phyloP scores from a whole-genome alignment of 148 eudicot species.

The Camellia lanceoleosa region DNA sequence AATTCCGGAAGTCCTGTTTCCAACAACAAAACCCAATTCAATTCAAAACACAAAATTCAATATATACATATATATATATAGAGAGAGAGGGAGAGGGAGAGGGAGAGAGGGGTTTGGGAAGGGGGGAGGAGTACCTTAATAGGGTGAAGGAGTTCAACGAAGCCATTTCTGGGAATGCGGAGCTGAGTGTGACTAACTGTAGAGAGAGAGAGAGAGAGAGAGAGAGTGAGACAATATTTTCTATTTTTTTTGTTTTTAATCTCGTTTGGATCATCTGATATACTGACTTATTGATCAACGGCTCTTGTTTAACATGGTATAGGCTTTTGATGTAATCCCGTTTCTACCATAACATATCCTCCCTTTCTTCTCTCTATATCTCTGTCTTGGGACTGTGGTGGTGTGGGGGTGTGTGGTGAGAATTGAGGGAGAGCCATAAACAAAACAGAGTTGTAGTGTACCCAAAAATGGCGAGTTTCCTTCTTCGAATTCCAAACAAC shows the following conservation, averaged over 20 bases:
- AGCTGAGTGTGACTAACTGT: too few relatives aligned
- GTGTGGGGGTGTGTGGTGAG: background rate
- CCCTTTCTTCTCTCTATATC: background rate
- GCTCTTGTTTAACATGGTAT: background rate
- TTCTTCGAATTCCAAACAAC: constrained; percentile 14
- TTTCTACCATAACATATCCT: background rate
- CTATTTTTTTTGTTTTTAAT: too few relatives aligned
- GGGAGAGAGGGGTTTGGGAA: constrained; percentile 8
- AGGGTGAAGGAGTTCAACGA: constrained; percentile 9
- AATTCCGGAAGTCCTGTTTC: constrained; percentile 19
- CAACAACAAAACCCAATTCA: background rate
- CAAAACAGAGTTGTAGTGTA: background rate
- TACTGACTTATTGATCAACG: background rate
- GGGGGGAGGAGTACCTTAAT: constrained; percentile 7
- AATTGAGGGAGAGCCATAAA: background rate
- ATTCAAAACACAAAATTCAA: background rate
- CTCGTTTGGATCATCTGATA: background rate
- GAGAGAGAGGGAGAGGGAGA: constrained; percentile 2
- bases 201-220: too few relatives aligned
- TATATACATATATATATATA: background rate
- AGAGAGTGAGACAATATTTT: too few relatives aligned
- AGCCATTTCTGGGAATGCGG: background rate
- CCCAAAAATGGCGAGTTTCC: constrained; percentile 17
- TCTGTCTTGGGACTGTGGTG: background rate
- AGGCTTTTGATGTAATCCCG: background rate